Percentiles rank a stretch among this genome's conserved stretches.
Evolutionary conservation across 2,329 filamentous ascomycete species (phyloP).

Genomic region (Chrysosporium queenslandicum): DNA sequence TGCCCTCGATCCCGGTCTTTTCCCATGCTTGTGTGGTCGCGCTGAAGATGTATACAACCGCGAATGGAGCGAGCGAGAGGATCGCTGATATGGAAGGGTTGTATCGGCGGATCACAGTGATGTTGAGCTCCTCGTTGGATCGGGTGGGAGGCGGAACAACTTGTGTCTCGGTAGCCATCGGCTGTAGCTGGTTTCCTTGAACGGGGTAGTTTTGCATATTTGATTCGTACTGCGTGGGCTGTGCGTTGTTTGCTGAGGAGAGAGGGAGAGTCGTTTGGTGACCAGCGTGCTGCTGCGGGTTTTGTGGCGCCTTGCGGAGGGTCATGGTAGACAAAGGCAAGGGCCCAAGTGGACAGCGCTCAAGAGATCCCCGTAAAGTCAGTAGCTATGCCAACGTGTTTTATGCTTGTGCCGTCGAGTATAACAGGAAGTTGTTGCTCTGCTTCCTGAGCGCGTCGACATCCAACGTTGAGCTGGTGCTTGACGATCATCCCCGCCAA

Average conservation of each 20-base stretch:
- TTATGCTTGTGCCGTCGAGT: too few relatives aligned
- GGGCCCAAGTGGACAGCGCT: too few relatives aligned
- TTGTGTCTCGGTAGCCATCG: slow-evolving; percentile 17
- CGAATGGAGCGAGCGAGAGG: slow-evolving; percentile 71
- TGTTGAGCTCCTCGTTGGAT: slow-evolving; percentile 77
- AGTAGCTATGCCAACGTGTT: too few relatives aligned
- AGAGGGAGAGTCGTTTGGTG: slow-evolving; percentile 4
- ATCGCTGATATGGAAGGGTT: slow-evolving; percentile 63
- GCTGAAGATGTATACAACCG: slow-evolving; percentile 74
- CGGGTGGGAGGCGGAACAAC: slow-evolving; percentile 41
- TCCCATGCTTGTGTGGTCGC: slow-evolving; percentile 61
- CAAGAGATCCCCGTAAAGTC: not conserved
- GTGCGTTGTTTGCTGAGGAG: slow-evolving; percentile 15
- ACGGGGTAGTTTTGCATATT: slow-evolving; percentile 41
- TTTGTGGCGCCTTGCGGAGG: slow-evolving; percentile 14
- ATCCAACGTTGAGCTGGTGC: not conserved
- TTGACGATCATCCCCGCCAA: not conserved
- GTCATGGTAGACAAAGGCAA: slow-evolving; percentile 17
- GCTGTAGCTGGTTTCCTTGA: not conserved
- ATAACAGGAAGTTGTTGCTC: too few relatives aligned
- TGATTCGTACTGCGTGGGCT: slow-evolving; percentile 53
- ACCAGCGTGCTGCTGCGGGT: slow-evolving; percentile 7
- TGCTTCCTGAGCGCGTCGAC: not conserved
- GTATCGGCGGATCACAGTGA: slow-evolving; percentile 72
- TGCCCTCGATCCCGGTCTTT: slow-evolving; percentile 75